Conservation (phyloP, 768 basidiomycete species). For the Tubosaeta sp. region DNA sequence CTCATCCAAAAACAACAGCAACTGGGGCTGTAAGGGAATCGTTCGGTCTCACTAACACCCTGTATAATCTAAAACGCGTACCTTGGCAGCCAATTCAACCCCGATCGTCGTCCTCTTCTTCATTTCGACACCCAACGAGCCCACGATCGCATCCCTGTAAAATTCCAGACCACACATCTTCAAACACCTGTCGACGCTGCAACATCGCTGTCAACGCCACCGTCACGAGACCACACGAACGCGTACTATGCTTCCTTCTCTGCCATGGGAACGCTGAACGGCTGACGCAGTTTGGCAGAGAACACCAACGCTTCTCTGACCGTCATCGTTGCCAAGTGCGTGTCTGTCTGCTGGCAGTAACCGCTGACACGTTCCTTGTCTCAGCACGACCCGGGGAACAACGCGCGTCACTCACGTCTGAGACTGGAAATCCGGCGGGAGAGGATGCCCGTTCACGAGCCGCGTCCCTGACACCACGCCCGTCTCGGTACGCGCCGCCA, state of each 20-base stretch:
- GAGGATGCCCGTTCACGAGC: slow-evolving; percentile 42
- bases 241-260: slow-evolving; percentile 82
- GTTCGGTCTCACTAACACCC: not conserved
- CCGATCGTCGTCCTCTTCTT: slow-evolving; percentile 83
- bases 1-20: slow-evolving; percentile 84
- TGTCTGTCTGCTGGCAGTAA: slow-evolving; percentile 85
- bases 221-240: not conserved
- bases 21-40: slow-evolving; percentile 48
- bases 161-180: slow-evolving; percentile 62
- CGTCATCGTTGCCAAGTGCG: slow-evolving; percentile 68
- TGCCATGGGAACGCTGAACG: slow-evolving; percentile 50
- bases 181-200: slow-evolving; percentile 53
- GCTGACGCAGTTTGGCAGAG: slow-evolving; percentile 79
- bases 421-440: slow-evolving; percentile 49
- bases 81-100: slow-evolving; percentile 82
- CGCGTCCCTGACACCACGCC: slow-evolving; percentile 40
- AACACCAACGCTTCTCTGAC: slow-evolving; percentile 78
- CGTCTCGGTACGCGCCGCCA: slow-evolving; percentile 35
- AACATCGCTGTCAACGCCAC: not conserved
- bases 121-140: slow-evolving; percentile 63
- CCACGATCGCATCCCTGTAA: slow-evolving; percentile 65
- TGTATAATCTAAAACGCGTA: not conserved
- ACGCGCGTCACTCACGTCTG: slow-evolving; percentile 40
- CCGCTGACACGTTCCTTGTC: slow-evolving; percentile 40
- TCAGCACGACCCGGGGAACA: not conserved